These are phyloP conservation scores for Spinacia oleracea DNA, from an alignment of 179 eudicot species.

Conservation along the genomic window DNA sequence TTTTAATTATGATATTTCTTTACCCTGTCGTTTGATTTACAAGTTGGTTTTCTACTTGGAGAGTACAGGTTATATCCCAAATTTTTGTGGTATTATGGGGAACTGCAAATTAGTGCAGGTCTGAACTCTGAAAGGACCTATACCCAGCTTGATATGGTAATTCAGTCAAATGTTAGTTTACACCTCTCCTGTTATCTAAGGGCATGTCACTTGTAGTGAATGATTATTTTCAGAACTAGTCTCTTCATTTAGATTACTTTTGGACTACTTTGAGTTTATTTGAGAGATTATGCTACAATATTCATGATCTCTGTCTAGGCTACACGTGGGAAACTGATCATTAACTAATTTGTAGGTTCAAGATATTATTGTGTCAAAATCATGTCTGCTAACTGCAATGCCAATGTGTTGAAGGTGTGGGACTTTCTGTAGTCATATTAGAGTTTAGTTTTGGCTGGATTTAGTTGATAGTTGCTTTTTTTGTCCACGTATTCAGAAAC, in stretches of 20 bases:
- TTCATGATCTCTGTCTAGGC: conserved; percentile 6
- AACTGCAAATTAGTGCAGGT: neutral
- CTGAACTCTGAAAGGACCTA: too few relatives aligned
- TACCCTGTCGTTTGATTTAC: neutral
- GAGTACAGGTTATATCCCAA: neutral
- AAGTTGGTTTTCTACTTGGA: neutral
- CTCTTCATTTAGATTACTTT: neutral
- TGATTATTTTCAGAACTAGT: neutral
- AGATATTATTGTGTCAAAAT: conserved; percentile 70
- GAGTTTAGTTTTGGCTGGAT: neutral
- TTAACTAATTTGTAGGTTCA: conserved; percentile 58
- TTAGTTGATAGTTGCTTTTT: neutral
- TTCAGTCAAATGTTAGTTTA: neutral
- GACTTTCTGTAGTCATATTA: conserved; percentile 14
- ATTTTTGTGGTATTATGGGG: neutral
- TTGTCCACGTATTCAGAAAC: conserved; percentile 53
- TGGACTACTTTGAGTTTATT: neutral
- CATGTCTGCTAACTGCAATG: conserved; percentile 59
- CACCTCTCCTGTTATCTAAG: neutral
- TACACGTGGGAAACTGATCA: conserved; percentile 28
- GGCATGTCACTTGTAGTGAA: neutral
- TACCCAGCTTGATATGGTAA: neutral
- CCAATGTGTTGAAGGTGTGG: conserved; percentile 54
- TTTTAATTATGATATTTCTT: neutral
- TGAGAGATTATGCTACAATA: neutral